A percentile compares a stretch with the other conserved stretches of the same genome.
Conservation (phyloP, 805 yeast species). For the Sugiyamaella smithiae region DNA sequence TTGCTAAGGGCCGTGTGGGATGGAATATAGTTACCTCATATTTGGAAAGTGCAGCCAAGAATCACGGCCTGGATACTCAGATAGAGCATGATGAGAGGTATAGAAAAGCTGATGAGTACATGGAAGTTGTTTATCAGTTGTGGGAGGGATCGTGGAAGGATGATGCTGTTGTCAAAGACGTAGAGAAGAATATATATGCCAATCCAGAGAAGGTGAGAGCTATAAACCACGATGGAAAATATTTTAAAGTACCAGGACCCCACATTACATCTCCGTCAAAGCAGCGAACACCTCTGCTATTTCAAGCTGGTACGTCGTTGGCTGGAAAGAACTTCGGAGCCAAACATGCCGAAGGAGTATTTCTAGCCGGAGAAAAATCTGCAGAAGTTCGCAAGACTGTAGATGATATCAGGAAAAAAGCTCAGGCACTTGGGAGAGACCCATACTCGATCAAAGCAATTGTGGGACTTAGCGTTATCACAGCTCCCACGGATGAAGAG, state of each 20-base stretch:
- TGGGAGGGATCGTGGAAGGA: conserved; percentile 46
- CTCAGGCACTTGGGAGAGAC: conserved; percentile 37
- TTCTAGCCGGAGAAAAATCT: conserved; percentile 38
- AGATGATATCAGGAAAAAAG: conserved; percentile 34
- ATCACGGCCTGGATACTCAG: conserved; percentile 37
- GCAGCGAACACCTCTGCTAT: conserved; percentile 44
- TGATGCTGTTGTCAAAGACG: conserved; percentile 38
- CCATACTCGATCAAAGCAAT: conserved; percentile 40
- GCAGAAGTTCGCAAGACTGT: conserved; percentile 32
- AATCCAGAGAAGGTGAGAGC: conserved; percentile 40
- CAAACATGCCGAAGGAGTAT: conserved; percentile 43
- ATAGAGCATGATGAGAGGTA: conserved; percentile 45
- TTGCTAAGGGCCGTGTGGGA: conserved; percentile 45
- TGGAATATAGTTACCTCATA: conserved; percentile 49
- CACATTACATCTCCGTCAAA: conserved; percentile 44
- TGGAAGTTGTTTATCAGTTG: conserved; percentile 41
- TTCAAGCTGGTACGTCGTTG: conserved; percentile 46
- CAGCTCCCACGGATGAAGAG: conserved; percentile 42
- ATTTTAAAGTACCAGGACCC: conserved; percentile 45
- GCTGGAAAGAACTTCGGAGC: conserved; percentile 45
- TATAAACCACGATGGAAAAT: conserved; percentile 42
- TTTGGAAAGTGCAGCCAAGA: conserved; percentile 43
- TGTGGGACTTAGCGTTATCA: conserved; percentile 38
- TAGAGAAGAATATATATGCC: conserved; percentile 20
- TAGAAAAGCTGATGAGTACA: conserved; percentile 40